Evolutionary conservation across 2,329 filamentous ascomycete species (phyloP).

Genomic region (Aspergillus eucalypticola): DNA sequence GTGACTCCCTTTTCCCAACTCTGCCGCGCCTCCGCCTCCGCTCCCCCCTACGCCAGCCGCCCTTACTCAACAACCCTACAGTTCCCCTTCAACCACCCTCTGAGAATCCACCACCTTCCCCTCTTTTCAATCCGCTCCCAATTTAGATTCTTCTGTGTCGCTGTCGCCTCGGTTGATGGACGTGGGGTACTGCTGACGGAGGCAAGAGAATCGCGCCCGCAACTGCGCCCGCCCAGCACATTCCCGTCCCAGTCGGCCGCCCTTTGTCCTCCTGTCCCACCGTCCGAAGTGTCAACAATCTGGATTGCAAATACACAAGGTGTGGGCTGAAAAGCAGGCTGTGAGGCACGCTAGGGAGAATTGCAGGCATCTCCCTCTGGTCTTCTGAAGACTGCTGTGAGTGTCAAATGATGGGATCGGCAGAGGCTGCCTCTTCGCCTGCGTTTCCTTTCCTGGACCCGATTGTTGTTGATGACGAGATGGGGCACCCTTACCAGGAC

Average conservation of each 20-base stretch:
- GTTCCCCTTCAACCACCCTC: not conserved
- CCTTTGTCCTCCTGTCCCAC: not conserved
- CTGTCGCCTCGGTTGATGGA: not conserved
- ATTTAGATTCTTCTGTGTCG: not conserved
- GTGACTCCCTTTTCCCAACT: conserved; percentile 16
- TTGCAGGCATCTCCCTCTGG: conserved; percentile 13
- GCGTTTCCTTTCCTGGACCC: conserved; percentile 42
- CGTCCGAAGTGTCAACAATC: not conserved
- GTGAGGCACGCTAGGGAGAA: conserved; percentile 10
- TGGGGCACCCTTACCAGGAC: conserved; percentile 44
- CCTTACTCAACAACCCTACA: conserved; percentile 14
- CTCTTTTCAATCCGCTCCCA: not conserved
- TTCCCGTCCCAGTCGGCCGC: not conserved
- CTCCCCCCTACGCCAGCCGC: conserved; percentile 13
- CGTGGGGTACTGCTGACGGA: not conserved
- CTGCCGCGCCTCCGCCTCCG: conserved; percentile 18
- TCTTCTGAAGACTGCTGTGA: conserved; percentile 4
- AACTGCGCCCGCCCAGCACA: conserved; percentile 2
- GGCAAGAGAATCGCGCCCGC: conserved; percentile 4
- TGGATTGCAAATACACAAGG: not conserved
- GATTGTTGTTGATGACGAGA: conserved; percentile 46
- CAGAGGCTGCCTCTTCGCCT: conserved; percentile 38
- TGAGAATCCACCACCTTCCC: not conserved
- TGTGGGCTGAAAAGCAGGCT: conserved; percentile 3
- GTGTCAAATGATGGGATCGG: conserved; percentile 38